Evolutionary conservation across 306 rosid species (phyloP), one percentile per base, ranked within the genome.

Genomic region (Acacia melanoxylon): DNA sequence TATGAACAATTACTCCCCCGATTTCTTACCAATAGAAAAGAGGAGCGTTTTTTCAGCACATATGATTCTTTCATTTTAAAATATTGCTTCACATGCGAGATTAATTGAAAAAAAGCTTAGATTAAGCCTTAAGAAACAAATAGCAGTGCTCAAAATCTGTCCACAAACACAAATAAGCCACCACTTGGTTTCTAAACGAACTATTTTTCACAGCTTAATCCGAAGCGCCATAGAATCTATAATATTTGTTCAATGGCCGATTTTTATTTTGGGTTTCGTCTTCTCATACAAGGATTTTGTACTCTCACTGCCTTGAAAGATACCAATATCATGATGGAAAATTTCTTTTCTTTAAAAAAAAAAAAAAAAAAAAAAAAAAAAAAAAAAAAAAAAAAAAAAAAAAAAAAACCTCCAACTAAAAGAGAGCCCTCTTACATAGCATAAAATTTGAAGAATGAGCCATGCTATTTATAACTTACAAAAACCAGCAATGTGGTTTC

Each of bases 231-330:
- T 31, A 41, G 75, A 76, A 10, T 72, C 56, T 22, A 52, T 63
- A 42, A 69, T 16, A 42, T 41, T 13, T 42, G 33, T 29, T 59
- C 77, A 68, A 41, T 13, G 76, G 63, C 17, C 27, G 15, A 4
- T 22, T 58, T 22, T 52, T 10, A 10, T 37, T 37, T 13, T 46
- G 48, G 48, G 14, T 44, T 44, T 5, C 41, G 41, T 37, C 41
- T 37, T 37, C 41, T 4, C 75, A 22, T 59, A 22, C n/a, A 14
- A 63, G 65, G 72, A 78, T 19, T 67, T 75, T 82, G 74, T 75
- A 75, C 83, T 79, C 46, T 79, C 68, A 77, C 51, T 15, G 35
- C 68, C 80, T 61, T 74, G 72, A 75, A 46, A 69, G 14, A 59
- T 22, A 3, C 5, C 16, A 59, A 59, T 31, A 59, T 17, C 59